A percentile compares a stretch with the other conserved stretches of the same genome.
Conservation (phyloP, 2,329 filamentous ascomycete genomes). For the Colletotrichum sp. region DNA sequence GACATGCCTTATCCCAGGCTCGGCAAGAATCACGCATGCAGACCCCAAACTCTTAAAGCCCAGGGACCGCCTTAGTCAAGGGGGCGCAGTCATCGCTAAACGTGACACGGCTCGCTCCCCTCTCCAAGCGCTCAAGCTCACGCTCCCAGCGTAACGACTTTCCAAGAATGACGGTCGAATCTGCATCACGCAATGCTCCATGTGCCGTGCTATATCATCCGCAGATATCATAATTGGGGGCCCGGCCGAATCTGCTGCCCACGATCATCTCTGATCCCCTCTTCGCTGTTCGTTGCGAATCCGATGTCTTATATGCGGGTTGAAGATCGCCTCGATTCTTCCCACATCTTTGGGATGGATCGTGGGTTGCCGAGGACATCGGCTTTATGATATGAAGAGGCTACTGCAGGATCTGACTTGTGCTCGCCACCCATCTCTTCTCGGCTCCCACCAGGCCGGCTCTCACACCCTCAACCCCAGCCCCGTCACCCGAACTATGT, state of each 20-base stretch:
- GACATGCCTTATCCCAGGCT: not conserved
- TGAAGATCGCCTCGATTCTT: not conserved
- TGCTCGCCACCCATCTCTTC: not conserved
- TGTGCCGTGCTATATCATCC: not conserved
- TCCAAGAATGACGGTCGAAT: not conserved
- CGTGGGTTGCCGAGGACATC: not conserved
- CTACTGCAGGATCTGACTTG: not conserved
- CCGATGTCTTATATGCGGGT: not conserved
- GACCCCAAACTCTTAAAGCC: not conserved
- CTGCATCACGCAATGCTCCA: not conserved
- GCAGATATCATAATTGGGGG: not conserved
- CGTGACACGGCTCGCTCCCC: not conserved
- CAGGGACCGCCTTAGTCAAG: not conserved
- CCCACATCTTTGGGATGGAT: not conserved
- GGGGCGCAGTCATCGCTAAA: not conserved
- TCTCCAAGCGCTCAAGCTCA: not conserved
- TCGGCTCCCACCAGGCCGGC: not conserved
- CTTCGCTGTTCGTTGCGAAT: not conserved
- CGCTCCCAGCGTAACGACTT: not conserved
- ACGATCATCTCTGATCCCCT: not conserved
- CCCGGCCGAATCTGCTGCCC: not conserved
- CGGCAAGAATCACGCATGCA: not conserved
- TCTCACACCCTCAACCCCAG: not conserved
- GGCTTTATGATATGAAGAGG: accelerated
- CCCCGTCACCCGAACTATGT: not conserved